Percentiles rank a stretch among this genome's conserved stretches.
These are phyloP conservation scores for Penicillium parvum DNA, from an alignment of 495 filamentous ascomycete genomes.

Conservation along the genomic window DNA sequence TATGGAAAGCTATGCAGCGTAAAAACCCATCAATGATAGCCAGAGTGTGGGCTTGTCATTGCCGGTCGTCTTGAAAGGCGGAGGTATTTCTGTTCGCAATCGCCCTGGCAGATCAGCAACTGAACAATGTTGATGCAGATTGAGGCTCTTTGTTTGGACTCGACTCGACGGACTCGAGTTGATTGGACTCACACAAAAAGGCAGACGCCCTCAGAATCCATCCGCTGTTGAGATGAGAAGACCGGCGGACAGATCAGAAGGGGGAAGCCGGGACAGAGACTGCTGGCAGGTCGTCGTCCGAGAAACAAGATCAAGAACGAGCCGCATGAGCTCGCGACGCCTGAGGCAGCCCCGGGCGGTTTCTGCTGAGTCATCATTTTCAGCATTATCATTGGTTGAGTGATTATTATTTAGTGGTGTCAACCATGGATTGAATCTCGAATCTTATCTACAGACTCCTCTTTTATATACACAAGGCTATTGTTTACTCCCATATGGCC, in stretches of 20 bases:
- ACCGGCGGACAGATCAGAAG: conserved; percentile 2
- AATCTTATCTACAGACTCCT: conserved; percentile 4
- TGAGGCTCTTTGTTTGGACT: conserved; percentile 5
- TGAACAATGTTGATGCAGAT: background rate
- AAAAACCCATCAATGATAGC: background rate
- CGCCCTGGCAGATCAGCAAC: background rate
- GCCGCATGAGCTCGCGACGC: conserved; percentile 15
- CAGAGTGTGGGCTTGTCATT: background rate
- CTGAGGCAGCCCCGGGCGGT: conserved; percentile 22
- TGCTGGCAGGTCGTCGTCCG: conserved; percentile 34
- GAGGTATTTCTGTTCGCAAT: conserved; percentile 1
- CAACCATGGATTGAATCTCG: conserved; percentile 5
- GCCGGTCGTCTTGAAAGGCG: background rate
- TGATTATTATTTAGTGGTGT: background rate
- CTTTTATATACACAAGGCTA: background rate
- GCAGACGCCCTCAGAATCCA: conserved; percentile 1
- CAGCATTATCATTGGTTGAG: conserved; percentile 10
- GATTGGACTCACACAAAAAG: conserved; percentile 12
- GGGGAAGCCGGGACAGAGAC: conserved; percentile 12
- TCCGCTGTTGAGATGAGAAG: conserved; percentile 7
- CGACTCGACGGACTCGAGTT: background rate
- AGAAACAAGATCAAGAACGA: conserved; percentile 31
- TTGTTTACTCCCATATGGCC: conserved; percentile 35
- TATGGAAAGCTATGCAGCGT: background rate
- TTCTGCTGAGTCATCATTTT: conserved; percentile 16